Conservation (phyloP, 106 monocot species). For the Dioscorea alata region DNA sequence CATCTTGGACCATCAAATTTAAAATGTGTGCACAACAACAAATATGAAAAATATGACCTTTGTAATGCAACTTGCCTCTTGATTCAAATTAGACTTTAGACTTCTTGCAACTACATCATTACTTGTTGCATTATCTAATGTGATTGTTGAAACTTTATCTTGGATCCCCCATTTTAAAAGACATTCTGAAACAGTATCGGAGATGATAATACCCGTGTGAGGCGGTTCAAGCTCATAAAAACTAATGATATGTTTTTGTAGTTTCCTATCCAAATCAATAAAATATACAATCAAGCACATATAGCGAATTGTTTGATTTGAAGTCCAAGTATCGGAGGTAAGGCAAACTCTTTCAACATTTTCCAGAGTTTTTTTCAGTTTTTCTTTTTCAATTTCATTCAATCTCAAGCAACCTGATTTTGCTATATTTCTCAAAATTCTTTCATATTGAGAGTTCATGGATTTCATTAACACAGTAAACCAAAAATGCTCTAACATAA, state of each 20-base stretch:
- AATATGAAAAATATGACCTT: background rate
- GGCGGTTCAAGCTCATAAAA: background rate
- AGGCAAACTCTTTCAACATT: background rate
- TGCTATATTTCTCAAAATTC: background rate
- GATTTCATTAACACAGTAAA: too few species aligned
- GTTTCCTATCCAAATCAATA: background rate
- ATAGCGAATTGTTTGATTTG: background rate
- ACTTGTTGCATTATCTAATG: background rate
- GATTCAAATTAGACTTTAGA: background rate
- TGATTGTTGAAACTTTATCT: background rate
- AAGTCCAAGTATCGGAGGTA: background rate
- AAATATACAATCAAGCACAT: background rate
- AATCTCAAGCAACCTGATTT: background rate
- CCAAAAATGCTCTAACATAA: too few species aligned
- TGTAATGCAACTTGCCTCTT: background rate
- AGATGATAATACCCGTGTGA: background rate
- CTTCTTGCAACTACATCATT: background rate
- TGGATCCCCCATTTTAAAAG: background rate
- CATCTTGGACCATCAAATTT: background rate
- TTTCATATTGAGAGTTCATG: background rate
- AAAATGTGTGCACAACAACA: background rate
- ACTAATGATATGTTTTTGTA: background rate
- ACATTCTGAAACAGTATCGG: background rate
- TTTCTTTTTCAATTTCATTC: background rate
- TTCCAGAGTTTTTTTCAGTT: background rate